phyloP scores from a whole-genome alignment of 768 basidiomycete species.

The Termitomyces sp. region DNA sequence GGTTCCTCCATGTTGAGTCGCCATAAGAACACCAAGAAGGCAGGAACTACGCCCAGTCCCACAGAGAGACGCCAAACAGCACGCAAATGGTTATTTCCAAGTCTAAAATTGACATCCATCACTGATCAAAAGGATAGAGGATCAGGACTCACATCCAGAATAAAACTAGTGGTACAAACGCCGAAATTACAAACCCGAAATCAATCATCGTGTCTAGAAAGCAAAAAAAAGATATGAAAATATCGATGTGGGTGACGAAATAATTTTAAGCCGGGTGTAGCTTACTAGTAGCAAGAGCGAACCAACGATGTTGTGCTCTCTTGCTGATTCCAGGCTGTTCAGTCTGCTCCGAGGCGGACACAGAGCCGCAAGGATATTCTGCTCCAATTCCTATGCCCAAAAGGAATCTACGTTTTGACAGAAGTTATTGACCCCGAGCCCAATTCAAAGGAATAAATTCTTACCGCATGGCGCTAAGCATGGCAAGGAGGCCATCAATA shows the following conservation, averaged over 20 bases:
- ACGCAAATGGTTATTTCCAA: conserved; percentile 71
- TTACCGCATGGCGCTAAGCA: conserved; percentile 76
- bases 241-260: background rate
- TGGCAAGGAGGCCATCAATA: conserved; percentile 63
- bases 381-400: conserved; percentile 44
- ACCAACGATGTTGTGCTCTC: conserved; percentile 80
- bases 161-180: conserved; percentile 80
- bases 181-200: conserved; percentile 69
- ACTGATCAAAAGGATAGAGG: background rate
- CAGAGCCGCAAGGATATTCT: conserved; percentile 80
- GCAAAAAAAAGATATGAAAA: background rate
- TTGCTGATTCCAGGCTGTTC: conserved; percentile 77
- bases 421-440: background rate
- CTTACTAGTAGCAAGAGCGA: conserved; percentile 85
- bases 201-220: conserved; percentile 77
- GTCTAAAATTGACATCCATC: conserved; percentile 33
- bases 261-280: background rate
- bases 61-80: conserved; percentile 86
- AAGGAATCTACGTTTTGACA: conserved; percentile 52
- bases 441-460: conserved; percentile 1
- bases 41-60: conserved; percentile 79
- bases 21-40: conserved; percentile 79
- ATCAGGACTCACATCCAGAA: conserved; percentile 71
- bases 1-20: conserved; percentile 83
- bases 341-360: conserved; percentile 85